These are phyloP conservation scores for Sequoiadendron giganteum DNA, from an alignment of 75 land plant genomes.

Conservation along the genomic window DNA sequence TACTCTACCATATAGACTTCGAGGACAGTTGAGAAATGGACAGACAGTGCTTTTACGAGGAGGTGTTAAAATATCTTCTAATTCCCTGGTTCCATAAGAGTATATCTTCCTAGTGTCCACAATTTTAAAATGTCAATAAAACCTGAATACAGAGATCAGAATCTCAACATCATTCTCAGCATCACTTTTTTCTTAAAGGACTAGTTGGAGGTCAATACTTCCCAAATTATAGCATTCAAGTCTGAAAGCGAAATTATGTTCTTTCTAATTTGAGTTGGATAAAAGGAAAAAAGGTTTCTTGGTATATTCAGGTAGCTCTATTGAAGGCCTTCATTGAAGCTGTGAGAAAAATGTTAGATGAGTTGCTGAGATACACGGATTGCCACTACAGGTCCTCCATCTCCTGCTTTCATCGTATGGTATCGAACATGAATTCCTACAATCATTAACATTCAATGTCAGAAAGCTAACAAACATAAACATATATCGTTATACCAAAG, in stretches of 20 bases:
- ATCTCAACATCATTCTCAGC: too few relatives aligned
- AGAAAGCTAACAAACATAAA: neutral
- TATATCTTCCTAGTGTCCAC: too few relatives aligned
- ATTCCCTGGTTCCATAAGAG: too few relatives aligned
- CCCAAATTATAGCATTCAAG: neutral
- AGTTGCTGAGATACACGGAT: conserved; percentile 91
- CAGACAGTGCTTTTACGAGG: too few relatives aligned
- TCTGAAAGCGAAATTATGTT: neutral
- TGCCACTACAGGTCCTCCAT: conserved; percentile 60
- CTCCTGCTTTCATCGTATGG: conserved; percentile 61
- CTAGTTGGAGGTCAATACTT: neutral
- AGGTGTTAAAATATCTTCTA: too few relatives aligned
- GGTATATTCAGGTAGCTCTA: neutral
- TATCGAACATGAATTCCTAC: conserved; percentile 73
- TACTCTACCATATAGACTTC: too few relatives aligned
- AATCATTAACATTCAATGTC: neutral
- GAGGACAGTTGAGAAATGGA: too few relatives aligned
- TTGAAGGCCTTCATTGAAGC: neutral
- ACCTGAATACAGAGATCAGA: too few relatives aligned
- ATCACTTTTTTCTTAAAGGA: too few relatives aligned
- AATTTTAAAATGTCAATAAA: too few relatives aligned
- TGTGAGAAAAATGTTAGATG: conserved; percentile 18
- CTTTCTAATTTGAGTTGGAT: neutral
- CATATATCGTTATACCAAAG: too few relatives aligned
- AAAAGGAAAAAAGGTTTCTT: neutral